phyloP scores from a whole-genome alignment of 305 asterid species.

The Fraxinus nigra region DNA sequence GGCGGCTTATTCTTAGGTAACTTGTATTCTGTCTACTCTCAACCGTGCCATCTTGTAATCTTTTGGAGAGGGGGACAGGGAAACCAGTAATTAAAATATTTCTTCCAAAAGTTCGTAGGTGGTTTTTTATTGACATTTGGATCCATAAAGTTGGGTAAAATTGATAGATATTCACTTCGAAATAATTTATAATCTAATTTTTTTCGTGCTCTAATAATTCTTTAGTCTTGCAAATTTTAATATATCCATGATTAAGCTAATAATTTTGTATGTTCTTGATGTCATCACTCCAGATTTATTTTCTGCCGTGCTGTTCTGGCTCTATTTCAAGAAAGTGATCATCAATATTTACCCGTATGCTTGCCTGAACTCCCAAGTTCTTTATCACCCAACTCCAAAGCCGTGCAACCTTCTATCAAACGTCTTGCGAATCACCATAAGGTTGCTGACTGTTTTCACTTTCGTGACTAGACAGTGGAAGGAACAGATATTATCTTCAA shows the following conservation, averaged over 20 bases:
- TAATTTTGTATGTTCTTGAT: constrained; percentile 15
- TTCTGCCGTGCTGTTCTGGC: constrained; percentile 86
- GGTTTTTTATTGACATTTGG: neutral
- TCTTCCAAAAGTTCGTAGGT: neutral
- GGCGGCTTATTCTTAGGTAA: constrained; percentile 89
- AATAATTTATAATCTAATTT: neutral
- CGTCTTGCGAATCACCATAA: constrained; percentile 64
- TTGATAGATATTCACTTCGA: neutral
- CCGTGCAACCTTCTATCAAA: constrained; percentile 54
- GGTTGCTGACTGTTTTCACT: constrained; percentile 56
- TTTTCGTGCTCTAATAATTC: neutral
- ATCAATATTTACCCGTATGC: constrained; percentile 65
- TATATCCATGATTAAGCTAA: neutral
- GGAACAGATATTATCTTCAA: constrained; percentile 9
- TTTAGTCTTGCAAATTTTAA: neutral
- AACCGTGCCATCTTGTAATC: neutral
- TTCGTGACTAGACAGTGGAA: constrained; percentile 20
- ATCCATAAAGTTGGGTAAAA: neutral
- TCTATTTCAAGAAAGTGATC: constrained; percentile 51
- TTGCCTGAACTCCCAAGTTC: constrained; percentile 75
- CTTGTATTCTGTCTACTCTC: constrained; percentile 14
- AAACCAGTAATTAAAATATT: neutral
- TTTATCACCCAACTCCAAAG: constrained; percentile 55
- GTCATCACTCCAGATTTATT: constrained; percentile 57
- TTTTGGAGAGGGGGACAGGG: neutral